A percentile compares a stretch with the other conserved stretches of the same genome.
phyloP scores from a whole-genome alignment of 2,329 filamentous ascomycete genomes.

The Tolypocladium tundrense region DNA sequence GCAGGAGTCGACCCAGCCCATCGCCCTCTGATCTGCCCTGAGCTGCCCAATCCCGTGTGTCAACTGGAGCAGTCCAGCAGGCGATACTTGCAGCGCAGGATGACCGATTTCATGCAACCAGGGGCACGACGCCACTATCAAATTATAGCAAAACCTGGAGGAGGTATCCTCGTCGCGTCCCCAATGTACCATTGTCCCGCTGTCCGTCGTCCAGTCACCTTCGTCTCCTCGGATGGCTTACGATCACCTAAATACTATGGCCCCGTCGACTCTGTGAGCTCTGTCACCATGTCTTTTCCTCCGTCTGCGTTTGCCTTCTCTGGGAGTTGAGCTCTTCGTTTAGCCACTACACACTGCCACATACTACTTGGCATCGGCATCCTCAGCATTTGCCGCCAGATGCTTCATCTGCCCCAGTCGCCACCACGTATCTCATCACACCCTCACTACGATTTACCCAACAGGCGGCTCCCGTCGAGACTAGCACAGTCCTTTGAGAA shows the following conservation, averaged over 20 bases:
- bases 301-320: neutral
- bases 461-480: neutral
- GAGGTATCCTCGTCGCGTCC: neutral
- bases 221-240: neutral
- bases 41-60: neutral
- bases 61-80: neutral
- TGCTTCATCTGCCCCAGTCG: neutral
- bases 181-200: neutral
- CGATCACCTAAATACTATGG: conserved; percentile 1
- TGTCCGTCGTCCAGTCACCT: neutral
- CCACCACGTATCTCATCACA: neutral
- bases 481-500: conserved; percentile 2
- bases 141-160: neutral
- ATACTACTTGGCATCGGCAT: neutral
- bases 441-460: neutral
- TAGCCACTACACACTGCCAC: neutral
- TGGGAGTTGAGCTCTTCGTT: neutral
- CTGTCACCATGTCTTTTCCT: neutral
- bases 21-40: neutral
- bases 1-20: neutral
- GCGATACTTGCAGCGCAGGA: neutral
- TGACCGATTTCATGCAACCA: neutral
- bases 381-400: neutral
- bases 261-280: neutral
- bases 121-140: conserved; percentile 1